Evolutionary conservation across 768 basidiomycete genomes (phyloP).

Genomic region (Phanerodontia chrysosporium): DNA sequence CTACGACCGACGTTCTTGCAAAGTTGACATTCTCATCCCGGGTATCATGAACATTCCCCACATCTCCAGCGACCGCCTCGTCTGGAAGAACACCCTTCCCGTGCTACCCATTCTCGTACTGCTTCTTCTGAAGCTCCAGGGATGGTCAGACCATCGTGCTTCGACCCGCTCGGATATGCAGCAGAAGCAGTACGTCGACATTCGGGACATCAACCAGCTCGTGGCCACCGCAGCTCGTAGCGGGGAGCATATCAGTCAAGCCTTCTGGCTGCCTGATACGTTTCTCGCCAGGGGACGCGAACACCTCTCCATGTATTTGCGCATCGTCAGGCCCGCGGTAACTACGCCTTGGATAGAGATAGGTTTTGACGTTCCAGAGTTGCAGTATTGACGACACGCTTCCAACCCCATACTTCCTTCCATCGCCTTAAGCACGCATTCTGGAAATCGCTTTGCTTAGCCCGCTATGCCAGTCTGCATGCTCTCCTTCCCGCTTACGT

Average conservation of each 20-base stretch:
- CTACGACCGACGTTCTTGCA: conserved; percentile 16
- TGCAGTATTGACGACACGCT: too few relatives aligned
- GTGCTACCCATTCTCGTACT: conserved; percentile 27
- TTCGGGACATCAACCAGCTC: conserved; percentile 37
- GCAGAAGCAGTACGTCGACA: conserved; percentile 37
- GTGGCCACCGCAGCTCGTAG: conserved; percentile 29
- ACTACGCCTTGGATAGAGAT: background rate
- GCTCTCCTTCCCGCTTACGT: background rate
- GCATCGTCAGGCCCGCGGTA: background rate
- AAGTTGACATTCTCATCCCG: conserved; percentile 31
- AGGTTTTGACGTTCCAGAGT: conserved; percentile 2
- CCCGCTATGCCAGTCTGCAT: background rate
- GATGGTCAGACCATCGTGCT: conserved; percentile 28
- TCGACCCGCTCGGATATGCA: conserved; percentile 29
- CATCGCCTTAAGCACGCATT: background rate
- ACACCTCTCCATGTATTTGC: background rate
- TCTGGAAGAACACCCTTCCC: conserved; percentile 18
- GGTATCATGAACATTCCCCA: conserved; percentile 25
- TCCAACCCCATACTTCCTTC: background rate
- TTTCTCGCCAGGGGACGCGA: background rate
- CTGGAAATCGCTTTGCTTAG: background rate
- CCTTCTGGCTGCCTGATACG: conserved; percentile 3
- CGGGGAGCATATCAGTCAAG: background rate
- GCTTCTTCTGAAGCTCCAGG: conserved; percentile 30
- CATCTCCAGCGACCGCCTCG: conserved; percentile 15